Evolutionary conservation across 2,329 filamentous ascomycete species (phyloP), one percentile per base, ranked within the genome.

Genomic region (Fusarium hostae): DNA sequence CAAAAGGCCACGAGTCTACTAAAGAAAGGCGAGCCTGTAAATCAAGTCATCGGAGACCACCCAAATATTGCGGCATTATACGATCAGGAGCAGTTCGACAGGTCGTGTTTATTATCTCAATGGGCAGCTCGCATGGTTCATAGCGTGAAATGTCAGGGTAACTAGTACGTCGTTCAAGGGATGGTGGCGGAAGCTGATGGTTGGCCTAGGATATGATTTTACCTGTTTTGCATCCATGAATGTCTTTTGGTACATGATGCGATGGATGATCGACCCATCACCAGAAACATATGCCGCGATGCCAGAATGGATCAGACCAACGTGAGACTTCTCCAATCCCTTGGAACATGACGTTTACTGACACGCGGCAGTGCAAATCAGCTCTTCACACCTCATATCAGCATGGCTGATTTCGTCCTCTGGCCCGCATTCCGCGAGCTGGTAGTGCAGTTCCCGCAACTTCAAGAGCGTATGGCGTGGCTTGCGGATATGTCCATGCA

Each of bases 71-170:
- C 66, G 0, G 66, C 66, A 5, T 11, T 69, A 4, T 69, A 70
- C 10, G 60, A 69, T 2, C 48, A 56, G 7, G 37, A 28, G 1
- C 43, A 56, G 3, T 69, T 69, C 39, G 66, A 69, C n/a, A 39
- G 30, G 11, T 66, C 66, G 12, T 61, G 47, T 24, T 24, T 69
- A 6, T 39, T 69, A 11, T 69, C 66, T 1, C 67, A 56, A 1
- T 70, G 66, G 66, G 66, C 66, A 9, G 66, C 60, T 4, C 68
- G 67, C 3, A 70, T 69, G 66, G 66, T 69, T 0, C 66, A 69
- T 2, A 69, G 66, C 6, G 66, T 69, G 2, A 69, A 61, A 11
- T 18, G n/a, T 3, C 30, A 70, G 59, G 66, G 66, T 66, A 26
- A 30, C 4, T 16, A 6, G 2, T 2, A 6, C 7, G 1, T 5